Conservation (phyloP, 2,329 filamentous ascomycete species). For the Colletotrichum paranaense region DNA sequence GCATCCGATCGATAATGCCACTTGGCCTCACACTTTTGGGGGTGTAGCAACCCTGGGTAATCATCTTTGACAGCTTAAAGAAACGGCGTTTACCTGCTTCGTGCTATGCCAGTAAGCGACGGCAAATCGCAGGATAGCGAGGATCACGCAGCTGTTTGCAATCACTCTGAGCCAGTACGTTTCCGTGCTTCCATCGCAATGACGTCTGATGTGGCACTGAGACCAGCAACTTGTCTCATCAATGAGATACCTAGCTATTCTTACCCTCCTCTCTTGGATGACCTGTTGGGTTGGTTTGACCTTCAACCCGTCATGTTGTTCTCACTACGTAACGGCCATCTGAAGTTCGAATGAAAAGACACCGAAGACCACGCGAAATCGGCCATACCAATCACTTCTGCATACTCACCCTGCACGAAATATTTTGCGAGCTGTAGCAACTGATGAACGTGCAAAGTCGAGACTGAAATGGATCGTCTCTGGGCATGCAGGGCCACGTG, state of each 20-base stretch:
- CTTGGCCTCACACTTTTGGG: constrained; percentile 74
- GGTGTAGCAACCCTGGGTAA: constrained; percentile 76
- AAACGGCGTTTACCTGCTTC: not conserved
- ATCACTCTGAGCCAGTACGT: not conserved
- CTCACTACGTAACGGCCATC: too few relatives aligned
- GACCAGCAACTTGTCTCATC: constrained; percentile 59
- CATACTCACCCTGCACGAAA: not conserved
- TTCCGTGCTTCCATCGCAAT: not conserved
- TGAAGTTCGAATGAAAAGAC: too few relatives aligned
- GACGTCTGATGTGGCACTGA: constrained; percentile 43
- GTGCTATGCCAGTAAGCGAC: not conserved
- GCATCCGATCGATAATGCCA: constrained; percentile 72
- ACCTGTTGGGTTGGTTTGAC: too few relatives aligned
- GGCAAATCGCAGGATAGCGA: not conserved
- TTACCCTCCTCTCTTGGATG: not conserved
- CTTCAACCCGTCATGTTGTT: too few relatives aligned
- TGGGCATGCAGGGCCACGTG: not conserved
- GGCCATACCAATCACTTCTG: too few relatives aligned
- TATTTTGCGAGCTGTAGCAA: not conserved
- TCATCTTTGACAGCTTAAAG: not conserved
- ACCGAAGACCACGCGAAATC: too few relatives aligned
- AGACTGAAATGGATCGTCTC: not conserved
- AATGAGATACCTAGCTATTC: constrained; percentile 40
- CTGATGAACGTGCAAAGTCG: too few relatives aligned
- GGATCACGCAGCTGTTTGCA: not conserved